A percentile compares a stretch with the other conserved stretches of the same genome.
Evolutionary conservation across 2,329 filamentous ascomycete species (phyloP).

Genomic region (Huntiella moniliformis): DNA sequence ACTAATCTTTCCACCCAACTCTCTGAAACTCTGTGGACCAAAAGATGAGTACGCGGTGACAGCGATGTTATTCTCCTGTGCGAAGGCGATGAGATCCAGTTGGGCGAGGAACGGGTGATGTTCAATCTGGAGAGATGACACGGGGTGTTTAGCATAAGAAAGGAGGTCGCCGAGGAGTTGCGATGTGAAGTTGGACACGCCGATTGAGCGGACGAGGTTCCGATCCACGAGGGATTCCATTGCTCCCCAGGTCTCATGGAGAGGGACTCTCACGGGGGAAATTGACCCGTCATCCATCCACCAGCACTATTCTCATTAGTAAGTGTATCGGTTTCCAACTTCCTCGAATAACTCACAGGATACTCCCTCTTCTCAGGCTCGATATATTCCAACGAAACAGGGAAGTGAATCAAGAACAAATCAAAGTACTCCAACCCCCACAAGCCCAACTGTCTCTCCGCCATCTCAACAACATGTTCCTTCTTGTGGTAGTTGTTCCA

Average conservation of each 20-base stretch:
- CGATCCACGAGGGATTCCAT: conserved; percentile 58
- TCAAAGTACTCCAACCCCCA: conserved; percentile 83
- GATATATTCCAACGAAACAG: conserved; percentile 68
- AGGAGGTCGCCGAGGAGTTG: conserved; percentile 63
- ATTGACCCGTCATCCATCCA: conserved; percentile 10
- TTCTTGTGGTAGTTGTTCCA: conserved; percentile 84
- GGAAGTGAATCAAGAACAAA: conserved; percentile 79
- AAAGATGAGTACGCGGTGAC: conserved; percentile 76
- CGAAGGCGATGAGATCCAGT: conserved; percentile 48
- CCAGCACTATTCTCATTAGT: conserved; percentile 8
- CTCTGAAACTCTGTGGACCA: conserved; percentile 59
- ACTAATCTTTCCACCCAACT: conserved; percentile 31
- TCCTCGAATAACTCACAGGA: conserved; percentile 36
- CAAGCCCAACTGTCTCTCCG: conserved; percentile 58
- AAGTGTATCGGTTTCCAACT: conserved; percentile 30
- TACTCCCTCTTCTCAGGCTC: conserved; percentile 64
- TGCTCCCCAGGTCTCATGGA: conserved; percentile 66
- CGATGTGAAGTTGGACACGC: conserved; percentile 67
- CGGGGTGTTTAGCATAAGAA: conserved; percentile 54
- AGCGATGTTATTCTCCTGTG: conserved; percentile 48
- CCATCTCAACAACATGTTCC: conserved; percentile 58
- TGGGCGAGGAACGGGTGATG: conserved; percentile 81
- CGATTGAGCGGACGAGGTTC: conserved; percentile 54
- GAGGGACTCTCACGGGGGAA: conserved; percentile 35
- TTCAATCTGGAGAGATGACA: conserved; percentile 70